phyloP scores from a whole-genome alignment of 106 monocot genomes.

The Apostasia shenzhenica region DNA sequence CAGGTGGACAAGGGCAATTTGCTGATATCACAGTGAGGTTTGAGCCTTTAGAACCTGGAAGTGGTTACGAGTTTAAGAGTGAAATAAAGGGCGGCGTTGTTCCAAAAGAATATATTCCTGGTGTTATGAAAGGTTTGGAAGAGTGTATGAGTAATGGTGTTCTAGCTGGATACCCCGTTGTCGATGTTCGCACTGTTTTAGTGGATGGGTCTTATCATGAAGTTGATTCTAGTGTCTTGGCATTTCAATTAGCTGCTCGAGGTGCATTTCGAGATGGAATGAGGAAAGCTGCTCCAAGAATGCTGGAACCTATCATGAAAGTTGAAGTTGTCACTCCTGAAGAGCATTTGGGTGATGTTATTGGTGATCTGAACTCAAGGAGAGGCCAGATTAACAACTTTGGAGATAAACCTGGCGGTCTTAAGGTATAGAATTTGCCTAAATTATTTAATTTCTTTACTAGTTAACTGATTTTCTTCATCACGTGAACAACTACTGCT shows the following conservation, averaged over 20 bases:
- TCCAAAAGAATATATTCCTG: conserved; percentile 92
- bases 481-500: too few species aligned
- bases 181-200: conserved; percentile 83
- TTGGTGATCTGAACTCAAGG: conserved; percentile 95
- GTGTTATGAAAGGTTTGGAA: conserved; percentile 95
- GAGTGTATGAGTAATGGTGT: conserved; percentile 94
- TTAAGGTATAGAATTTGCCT: conserved; percentile 52
- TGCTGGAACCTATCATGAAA: conserved; percentile 96
- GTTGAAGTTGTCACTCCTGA: conserved; percentile 96
- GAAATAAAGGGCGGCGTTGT: conserved; percentile 92
- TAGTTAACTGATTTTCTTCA: too few species aligned
- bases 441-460: neutral
- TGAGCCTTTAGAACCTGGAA: conserved; percentile 81
- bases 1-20: conserved; percentile 91
- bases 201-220: conserved; percentile 93
- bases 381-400: conserved; percentile 88
- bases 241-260: conserved; percentile 88
- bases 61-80: conserved; percentile 96
- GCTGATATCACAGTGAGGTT: conserved; percentile 93
- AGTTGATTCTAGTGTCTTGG: conserved; percentile 96
- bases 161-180: conserved; percentile 91
- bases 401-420: conserved; percentile 93
- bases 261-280: conserved; percentile 92
- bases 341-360: conserved; percentile 98
- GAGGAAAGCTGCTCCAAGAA: conserved; percentile 72